Conservation (phyloP, 2,329 filamentous ascomycete genomes). For the Cladosporium sphaerospermum region DNA sequence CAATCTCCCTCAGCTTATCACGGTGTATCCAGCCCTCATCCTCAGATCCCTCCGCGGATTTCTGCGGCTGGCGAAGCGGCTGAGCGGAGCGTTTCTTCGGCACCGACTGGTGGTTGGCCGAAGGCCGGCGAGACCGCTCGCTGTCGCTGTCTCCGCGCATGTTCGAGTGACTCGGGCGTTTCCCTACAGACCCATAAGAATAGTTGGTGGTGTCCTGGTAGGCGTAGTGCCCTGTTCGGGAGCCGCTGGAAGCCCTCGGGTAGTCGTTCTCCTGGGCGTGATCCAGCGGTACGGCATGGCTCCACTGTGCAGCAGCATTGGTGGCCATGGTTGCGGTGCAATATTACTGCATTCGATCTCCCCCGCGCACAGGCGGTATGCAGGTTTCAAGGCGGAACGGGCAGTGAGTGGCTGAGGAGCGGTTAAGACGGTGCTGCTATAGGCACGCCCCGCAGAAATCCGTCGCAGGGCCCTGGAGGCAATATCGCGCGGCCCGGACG, state of each 20-base stretch:
- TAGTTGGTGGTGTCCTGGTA: slow-evolving; percentile 7
- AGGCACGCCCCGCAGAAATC: neutral
- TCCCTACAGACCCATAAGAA: slow-evolving; percentile 1
- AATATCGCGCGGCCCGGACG: slow-evolving; percentile 1
- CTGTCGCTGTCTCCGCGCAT: slow-evolving; percentile 9
- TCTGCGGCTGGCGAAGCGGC: slow-evolving; percentile 2
- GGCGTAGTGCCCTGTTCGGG: neutral
- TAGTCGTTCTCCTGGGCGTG: slow-evolving; percentile 3
- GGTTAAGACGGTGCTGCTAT: neutral
- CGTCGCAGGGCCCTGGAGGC: neutral
- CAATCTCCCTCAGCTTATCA: slow-evolving; percentile 76
- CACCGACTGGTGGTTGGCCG: neutral
- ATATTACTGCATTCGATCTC: slow-evolving; percentile 5
- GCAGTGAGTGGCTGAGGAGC: slow-evolving; percentile 1
- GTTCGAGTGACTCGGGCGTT: slow-evolving; percentile 10
- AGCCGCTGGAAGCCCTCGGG: slow-evolving; percentile 1
- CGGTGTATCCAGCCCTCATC: slow-evolving; percentile 78
- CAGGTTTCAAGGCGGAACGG: slow-evolving; percentile 3
- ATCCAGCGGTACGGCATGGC: slow-evolving; percentile 8
- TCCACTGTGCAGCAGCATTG: slow-evolving; percentile 6
- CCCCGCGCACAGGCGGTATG: slow-evolving; percentile 9
- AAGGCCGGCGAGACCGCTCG: slow-evolving; percentile 4
- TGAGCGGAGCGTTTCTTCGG: slow-evolving; percentile 10
- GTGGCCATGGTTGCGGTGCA: slow-evolving; percentile 8
- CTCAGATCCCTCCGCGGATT: neutral